A percentile compares a stretch with the other conserved stretches of the same genome.
phyloP scores from a whole-genome alignment of 1,284 basidiomycete species.

The Microstroma glucosiphilum region DNA sequence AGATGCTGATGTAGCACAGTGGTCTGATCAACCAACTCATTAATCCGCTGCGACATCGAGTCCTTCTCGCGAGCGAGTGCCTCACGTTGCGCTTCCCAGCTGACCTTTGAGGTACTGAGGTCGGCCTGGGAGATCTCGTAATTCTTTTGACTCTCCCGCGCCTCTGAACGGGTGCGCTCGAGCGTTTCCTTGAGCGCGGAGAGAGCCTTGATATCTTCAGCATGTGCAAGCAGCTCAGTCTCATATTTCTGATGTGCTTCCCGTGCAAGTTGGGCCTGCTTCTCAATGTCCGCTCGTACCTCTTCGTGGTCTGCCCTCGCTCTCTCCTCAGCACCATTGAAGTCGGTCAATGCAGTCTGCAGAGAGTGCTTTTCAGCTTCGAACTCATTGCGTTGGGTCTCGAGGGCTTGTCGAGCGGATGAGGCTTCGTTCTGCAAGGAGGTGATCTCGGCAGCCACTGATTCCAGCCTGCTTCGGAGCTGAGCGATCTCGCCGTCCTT shows the following conservation, averaged over 20 bases:
- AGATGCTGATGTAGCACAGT: constrained; percentile 72
- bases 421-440: constrained; percentile 57
- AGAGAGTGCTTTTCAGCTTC: constrained; percentile 57
- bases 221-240: constrained; percentile 72
- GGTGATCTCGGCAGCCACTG: constrained; percentile 60
- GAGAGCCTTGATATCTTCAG: constrained; percentile 60
- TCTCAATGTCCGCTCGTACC: constrained; percentile 43
- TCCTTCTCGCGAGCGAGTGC: constrained; percentile 69
- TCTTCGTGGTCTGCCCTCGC: constrained; percentile 58
- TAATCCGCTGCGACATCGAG: constrained; percentile 64
- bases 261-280: constrained; percentile 66
- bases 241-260: constrained; percentile 74
- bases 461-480: constrained; percentile 61
- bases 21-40: constrained; percentile 73
- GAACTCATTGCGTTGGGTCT: constrained; percentile 61
- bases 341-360: constrained; percentile 44
- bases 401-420: constrained; percentile 61
- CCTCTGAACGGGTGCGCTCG: constrained; percentile 68
- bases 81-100: constrained; percentile 72
- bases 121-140: constrained; percentile 70
- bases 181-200: constrained; percentile 36
- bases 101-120: constrained; percentile 63
- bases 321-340: constrained; percentile 36
- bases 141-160: constrained; percentile 59
- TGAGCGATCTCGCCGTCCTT: constrained; percentile 66